A percentile compares a stretch with the other conserved stretches of the same genome.
Conservation (phyloP, 202 grass and related monocot species). For the Carex arenaria region DNA sequence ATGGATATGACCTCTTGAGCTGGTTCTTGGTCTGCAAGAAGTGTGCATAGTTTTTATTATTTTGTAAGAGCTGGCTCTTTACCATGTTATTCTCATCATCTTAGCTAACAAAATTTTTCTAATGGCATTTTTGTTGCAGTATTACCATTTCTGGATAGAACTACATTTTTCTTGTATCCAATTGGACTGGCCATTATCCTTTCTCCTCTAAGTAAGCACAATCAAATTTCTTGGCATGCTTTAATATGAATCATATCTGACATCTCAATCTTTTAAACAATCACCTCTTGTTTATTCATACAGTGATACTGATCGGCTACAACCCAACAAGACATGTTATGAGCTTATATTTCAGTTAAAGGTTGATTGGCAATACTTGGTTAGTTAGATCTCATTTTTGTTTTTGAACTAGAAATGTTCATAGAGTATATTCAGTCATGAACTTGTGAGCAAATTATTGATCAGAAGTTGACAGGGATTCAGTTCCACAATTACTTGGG, state of each 20-base stretch:
- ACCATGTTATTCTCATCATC: not conserved
- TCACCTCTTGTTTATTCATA: slow-evolving; percentile 20
- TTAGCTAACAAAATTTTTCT: not conserved
- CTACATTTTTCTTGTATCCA: slow-evolving; percentile 96
- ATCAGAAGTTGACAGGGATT: slow-evolving; percentile 10
- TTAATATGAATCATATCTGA: not conserved
- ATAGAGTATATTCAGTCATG: not conserved
- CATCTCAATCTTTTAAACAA: not conserved
- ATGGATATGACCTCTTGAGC: not conserved
- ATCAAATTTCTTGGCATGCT: not conserved
- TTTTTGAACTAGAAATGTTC: not conserved
- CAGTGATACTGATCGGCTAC: slow-evolving; percentile 97
- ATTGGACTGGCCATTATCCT: slow-evolving; percentile 81
- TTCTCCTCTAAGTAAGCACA: slow-evolving; percentile 75
- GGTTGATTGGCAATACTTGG: not conserved
- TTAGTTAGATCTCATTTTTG: slow-evolving; percentile 5
- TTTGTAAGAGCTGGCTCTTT: not conserved
- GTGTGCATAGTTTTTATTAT: not conserved
- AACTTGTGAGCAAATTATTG: not conserved
- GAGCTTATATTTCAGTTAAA: slow-evolving; percentile 85
- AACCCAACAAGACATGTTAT: slow-evolving; percentile 95
- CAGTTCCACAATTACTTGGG: not conserved
- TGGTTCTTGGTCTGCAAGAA: not conserved
- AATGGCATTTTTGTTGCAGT: slow-evolving; percentile 37
- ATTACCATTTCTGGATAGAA: slow-evolving; percentile 86